A percentile compares a stretch with the other conserved stretches of the same genome.
These are phyloP conservation scores for Mycena crocata DNA, from an alignment of 768 basidiomycete species.

Conservation along the genomic window DNA sequence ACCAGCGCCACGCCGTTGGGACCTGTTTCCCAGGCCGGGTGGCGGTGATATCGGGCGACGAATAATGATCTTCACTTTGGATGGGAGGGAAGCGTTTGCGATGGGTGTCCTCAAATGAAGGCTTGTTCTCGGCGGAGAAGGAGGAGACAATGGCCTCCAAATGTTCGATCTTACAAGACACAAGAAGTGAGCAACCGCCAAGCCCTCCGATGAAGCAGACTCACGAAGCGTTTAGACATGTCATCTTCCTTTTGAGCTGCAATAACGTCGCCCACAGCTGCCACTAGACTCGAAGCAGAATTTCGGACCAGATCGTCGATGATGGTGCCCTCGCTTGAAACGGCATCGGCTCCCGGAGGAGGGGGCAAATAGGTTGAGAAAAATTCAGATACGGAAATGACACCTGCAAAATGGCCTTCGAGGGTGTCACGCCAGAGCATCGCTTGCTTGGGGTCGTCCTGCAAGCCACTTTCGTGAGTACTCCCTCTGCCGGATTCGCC, in stretches of 20 bases:
- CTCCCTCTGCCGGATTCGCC: too few relatives aligned
- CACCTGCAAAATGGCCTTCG: neutral
- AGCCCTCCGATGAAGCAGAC: neutral
- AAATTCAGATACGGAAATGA: neutral
- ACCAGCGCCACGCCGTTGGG: conserved; percentile 14
- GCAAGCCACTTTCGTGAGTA: too few relatives aligned
- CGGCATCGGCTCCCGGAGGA: neutral
- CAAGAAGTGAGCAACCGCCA: too few relatives aligned
- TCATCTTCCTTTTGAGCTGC: neutral
- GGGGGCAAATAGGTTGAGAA: neutral
- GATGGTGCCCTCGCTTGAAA: neutral
- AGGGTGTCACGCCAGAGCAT: neutral
- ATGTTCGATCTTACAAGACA: conserved; percentile 6
- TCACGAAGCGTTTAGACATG: neutral
- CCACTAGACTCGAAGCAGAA: neutral
- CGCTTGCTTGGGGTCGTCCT: too few relatives aligned
- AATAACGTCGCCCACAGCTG: neutral
- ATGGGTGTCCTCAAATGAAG: neutral
- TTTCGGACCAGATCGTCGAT: neutral
- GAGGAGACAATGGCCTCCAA: neutral
- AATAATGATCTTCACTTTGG: neutral
- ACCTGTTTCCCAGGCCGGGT: neutral
- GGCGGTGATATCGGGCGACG: neutral
- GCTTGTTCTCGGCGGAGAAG: neutral
- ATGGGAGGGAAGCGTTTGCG: neutral